A percentile compares a stretch with the other conserved stretches of the same genome.
phyloP scores from a whole-genome alignment of 768 basidiomycete genomes.

The Termitomyces heimii region DNA sequence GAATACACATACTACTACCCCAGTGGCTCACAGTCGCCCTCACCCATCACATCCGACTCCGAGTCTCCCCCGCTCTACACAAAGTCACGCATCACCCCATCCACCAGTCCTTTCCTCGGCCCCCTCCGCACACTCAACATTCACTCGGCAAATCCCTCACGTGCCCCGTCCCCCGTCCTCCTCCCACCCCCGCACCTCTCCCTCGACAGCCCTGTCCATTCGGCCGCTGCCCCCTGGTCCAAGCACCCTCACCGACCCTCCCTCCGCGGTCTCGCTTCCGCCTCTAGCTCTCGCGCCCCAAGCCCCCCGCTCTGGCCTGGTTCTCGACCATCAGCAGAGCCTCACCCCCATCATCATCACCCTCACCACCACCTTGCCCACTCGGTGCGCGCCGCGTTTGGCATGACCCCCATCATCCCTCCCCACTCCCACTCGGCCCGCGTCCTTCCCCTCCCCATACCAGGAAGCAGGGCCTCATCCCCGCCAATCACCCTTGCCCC shows the following conservation, averaged over 20 bases:
- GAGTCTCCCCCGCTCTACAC: slow-evolving; percentile 34
- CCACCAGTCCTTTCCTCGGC: slow-evolving; percentile 76
- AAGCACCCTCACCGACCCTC: slow-evolving; percentile 16
- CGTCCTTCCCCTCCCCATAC: slow-evolving; percentile 31
- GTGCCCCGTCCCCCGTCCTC: slow-evolving; percentile 67
- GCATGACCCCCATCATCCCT: slow-evolving; percentile 80
- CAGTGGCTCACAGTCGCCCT: slow-evolving; percentile 70
- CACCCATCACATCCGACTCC: slow-evolving; percentile 67
- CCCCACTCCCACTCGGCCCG: slow-evolving; percentile 8
- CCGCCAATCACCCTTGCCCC: slow-evolving; percentile 74
- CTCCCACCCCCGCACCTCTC: slow-evolving; percentile 44
- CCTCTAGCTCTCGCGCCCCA: slow-evolving; percentile 53
- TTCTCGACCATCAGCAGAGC: slow-evolving; percentile 35
- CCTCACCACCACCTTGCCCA: slow-evolving; percentile 75
- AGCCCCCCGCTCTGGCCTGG: slow-evolving; percentile 56
- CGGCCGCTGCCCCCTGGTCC: neutral
- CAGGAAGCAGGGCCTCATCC: slow-evolving; percentile 56
- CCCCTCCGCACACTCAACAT: slow-evolving; percentile 72
- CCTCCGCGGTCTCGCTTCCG: slow-evolving; percentile 27
- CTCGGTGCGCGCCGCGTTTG: slow-evolving; percentile 82
- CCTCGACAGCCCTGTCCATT: slow-evolving; percentile 14
- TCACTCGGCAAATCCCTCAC: slow-evolving; percentile 61
- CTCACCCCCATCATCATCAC: slow-evolving; percentile 48
- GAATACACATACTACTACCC: too few species aligned
- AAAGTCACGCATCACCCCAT: slow-evolving; percentile 36